A percentile compares a stretch with the other conserved stretches of the same genome.
These are phyloP conservation scores for Nicotiana otophora DNA, from an alignment of 257 asterid species.

Conservation along the genomic window DNA sequence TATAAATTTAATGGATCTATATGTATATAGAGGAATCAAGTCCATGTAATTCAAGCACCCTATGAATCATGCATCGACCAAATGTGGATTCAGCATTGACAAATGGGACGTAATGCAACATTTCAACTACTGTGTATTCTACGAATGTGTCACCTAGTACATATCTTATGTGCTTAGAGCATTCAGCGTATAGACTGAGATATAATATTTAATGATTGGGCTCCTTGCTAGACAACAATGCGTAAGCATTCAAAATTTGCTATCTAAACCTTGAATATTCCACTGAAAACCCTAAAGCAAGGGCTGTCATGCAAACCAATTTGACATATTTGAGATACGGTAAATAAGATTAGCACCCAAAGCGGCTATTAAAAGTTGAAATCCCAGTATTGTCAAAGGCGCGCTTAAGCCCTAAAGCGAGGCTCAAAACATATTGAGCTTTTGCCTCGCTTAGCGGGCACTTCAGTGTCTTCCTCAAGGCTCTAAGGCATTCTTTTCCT, in stretches of 20 bases:
- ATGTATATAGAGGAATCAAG: neutral
- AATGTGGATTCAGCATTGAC: neutral
- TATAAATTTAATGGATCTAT: neutral
- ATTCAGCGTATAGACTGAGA: neutral
- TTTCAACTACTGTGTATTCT: neutral
- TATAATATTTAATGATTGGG: neutral
- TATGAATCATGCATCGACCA: neutral
- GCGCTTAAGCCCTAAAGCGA: too few relatives aligned
- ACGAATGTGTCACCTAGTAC: neutral
- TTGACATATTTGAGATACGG: neutral
- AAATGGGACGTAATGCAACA: too few relatives aligned
- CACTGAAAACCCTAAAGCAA: neutral
- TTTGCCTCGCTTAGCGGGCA: too few relatives aligned
- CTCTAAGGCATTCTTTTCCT: too few relatives aligned
- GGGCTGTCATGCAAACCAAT: neutral
- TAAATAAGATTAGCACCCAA: too few relatives aligned
- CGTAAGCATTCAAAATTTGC: neutral
- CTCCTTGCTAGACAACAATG: neutral
- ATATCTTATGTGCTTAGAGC: neutral
- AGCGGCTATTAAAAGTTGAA: too few relatives aligned
- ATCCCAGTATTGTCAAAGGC: too few relatives aligned
- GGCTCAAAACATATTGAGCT: too few relatives aligned
- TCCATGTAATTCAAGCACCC: neutral
- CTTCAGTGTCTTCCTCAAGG: too few relatives aligned
- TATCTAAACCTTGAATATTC: neutral